Conservation (phyloP, 257 asterid species). For the Vinca minor region DNA sequence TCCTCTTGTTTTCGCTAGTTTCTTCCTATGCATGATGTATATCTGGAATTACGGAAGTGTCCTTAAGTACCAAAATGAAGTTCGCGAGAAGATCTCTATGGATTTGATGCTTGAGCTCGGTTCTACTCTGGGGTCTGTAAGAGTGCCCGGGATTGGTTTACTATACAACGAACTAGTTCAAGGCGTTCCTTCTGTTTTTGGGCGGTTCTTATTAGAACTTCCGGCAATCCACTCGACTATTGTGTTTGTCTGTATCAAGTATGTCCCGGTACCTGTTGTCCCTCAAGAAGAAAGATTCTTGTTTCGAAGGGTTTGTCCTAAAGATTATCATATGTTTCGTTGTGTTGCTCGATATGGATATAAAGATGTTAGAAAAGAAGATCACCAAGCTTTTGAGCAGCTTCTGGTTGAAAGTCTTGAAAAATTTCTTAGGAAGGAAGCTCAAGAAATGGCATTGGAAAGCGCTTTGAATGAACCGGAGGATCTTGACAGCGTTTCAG, state of each 20-base stretch:
- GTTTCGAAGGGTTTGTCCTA: constrained; percentile 75
- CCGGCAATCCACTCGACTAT: constrained; percentile 86
- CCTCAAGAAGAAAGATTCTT: constrained; percentile 85
- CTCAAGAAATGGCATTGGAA: constrained; percentile 66
- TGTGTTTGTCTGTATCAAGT: constrained; percentile 83
- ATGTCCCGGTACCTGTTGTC: constrained; percentile 77
- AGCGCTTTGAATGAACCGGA: constrained; percentile 18
- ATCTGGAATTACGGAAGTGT: constrained; percentile 93
- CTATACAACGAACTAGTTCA: constrained; percentile 85
- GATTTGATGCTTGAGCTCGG: constrained; percentile 77
- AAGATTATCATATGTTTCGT: constrained; percentile 88
- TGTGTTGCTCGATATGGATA: constrained; percentile 93
- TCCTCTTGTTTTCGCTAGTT: constrained; percentile 66
- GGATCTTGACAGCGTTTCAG: constrained; percentile 38
- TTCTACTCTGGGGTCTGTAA: constrained; percentile 62
- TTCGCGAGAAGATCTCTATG: constrained; percentile 67
- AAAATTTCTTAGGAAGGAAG: constrained; percentile 64
- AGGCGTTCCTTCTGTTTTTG: constrained; percentile 81
- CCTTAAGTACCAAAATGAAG: constrained; percentile 75
- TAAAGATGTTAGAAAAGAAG: constrained; percentile 82
- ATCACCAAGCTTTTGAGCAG: constrained; percentile 72
- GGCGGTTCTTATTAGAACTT: constrained; percentile 66
- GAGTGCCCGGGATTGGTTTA: constrained; percentile 88
- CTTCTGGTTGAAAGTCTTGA: constrained; percentile 74
- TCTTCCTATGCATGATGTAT: constrained; percentile 77